A percentile compares a stretch with the other conserved stretches of the same genome.
Evolutionary conservation across 2,329 filamentous ascomycete species (phyloP).

Genomic region (Paracamarosporium sp.): DNA sequence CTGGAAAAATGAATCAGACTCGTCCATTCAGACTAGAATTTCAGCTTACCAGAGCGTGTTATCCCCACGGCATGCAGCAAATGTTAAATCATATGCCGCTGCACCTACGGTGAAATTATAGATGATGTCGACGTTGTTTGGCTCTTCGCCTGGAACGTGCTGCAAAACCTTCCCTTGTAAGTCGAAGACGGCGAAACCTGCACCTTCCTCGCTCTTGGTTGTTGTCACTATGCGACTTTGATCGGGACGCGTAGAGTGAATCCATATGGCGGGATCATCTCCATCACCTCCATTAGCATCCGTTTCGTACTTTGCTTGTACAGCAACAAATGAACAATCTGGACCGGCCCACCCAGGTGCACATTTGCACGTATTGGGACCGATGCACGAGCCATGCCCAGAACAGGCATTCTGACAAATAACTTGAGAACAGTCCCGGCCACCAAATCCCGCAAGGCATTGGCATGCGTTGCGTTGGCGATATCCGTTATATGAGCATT

Average conservation of each 20-base stretch:
- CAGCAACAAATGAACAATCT: conserved; percentile 36
- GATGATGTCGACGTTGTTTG: conserved; percentile 63
- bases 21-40: neutral
- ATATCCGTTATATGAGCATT: conserved; percentile 25
- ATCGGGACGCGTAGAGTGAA: conserved; percentile 38
- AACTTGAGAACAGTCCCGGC: conserved; percentile 24
- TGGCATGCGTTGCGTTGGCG: conserved; percentile 15
- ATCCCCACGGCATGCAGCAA: conserved; percentile 59
- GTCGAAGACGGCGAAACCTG: conserved; percentile 59
- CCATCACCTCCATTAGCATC: conserved; percentile 42
- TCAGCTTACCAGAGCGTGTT: conserved; percentile 59
- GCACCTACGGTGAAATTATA: conserved; percentile 56
- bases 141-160: conserved; percentile 53
- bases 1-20: conserved; percentile 33
- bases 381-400: conserved; percentile 31
- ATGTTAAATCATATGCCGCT: conserved; percentile 56
- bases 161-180: conserved; percentile 57
- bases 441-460: conserved; percentile 35
- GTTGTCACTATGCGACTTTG: conserved; percentile 61
- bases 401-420: conserved; percentile 36
- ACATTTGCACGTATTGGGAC: conserved; percentile 36
- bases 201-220: conserved; percentile 57
- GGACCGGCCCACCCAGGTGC: conserved; percentile 32
- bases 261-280: conserved; percentile 42
- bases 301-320: conserved; percentile 38